Conservation (phyloP, 2,329 filamentous ascomycete species). For the Didymella sp. region DNA sequence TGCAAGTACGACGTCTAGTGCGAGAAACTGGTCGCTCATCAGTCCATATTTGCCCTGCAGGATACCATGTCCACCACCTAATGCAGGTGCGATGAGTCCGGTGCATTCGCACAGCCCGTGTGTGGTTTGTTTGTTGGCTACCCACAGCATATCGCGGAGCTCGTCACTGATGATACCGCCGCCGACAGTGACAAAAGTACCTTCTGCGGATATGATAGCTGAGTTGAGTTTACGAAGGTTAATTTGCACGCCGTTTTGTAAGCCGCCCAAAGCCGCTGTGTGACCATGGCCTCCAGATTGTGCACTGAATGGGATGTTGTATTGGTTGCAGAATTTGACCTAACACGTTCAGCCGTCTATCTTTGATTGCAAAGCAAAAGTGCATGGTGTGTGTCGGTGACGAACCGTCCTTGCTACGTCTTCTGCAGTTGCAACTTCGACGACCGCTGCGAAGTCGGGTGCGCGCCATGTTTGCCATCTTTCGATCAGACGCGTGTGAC, state of each 20-base stretch:
- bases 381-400: background rate
- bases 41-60: too few relatives aligned
- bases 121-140: too few relatives aligned
- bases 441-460: background rate
- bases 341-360: background rate
- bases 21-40: too few relatives aligned
- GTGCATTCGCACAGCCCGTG: too few relatives aligned
- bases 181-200: background rate
- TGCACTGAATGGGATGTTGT: background rate
- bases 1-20: too few relatives aligned
- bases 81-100: too few relatives aligned
- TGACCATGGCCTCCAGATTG: background rate
- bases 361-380: background rate
- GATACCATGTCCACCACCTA: too few relatives aligned
- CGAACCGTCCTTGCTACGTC: background rate
- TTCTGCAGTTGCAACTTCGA: background rate
- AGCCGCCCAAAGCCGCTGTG: background rate
- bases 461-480: background rate
- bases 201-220: background rate
- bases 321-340: background rate
- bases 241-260: background rate
- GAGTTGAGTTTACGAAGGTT: background rate
- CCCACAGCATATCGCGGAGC: too few relatives aligned
- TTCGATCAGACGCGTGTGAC: background rate
- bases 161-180: background rate